These are phyloP conservation scores for Ascochyta fabae DNA, from an alignment of 2,329 filamentous ascomycete species.

Conservation along the genomic window DNA sequence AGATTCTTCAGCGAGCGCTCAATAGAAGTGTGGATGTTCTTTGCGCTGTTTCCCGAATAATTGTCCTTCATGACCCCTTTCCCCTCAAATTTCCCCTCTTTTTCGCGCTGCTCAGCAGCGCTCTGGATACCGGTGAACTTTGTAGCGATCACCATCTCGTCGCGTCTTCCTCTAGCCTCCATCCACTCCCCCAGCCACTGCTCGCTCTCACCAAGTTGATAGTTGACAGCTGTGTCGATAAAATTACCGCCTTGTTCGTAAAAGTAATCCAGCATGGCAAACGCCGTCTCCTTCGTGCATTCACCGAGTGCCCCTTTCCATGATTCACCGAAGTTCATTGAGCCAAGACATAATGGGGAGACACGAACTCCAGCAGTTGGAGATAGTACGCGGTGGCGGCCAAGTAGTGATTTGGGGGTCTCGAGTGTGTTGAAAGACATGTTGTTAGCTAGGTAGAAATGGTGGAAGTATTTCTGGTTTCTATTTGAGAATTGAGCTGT, in stretches of 20 bases:
- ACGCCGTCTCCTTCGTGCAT: conserved; percentile 68
- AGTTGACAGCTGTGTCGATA: conserved; percentile 65
- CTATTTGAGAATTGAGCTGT: neutral
- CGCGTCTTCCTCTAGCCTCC: conserved; percentile 44
- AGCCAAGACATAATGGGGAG: conserved; percentile 57
- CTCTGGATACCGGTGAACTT: conserved; percentile 38
- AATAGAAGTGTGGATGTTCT: conserved; percentile 33
- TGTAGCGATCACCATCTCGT: conserved; percentile 52
- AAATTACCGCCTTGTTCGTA: conserved; percentile 74
- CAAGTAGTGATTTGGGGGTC: conserved; percentile 46
- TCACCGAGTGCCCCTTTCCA: conserved; percentile 49
- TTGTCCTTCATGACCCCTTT: conserved; percentile 30
- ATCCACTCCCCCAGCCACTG: conserved; percentile 55
- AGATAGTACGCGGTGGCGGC: conserved; percentile 57
- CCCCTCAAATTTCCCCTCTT: conserved; percentile 5
- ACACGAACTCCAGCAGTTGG: conserved; percentile 58
- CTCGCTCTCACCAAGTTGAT: conserved; percentile 51
- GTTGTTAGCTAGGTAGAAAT: neutral
- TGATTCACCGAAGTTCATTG: conserved; percentile 59
- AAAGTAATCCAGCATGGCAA: conserved; percentile 71
- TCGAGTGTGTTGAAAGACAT: conserved; percentile 15
- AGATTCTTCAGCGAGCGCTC: conserved; percentile 28
- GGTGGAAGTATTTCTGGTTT: too few relatives aligned
- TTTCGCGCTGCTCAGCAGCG: conserved; percentile 10
- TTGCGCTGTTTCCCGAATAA: conserved; percentile 31